Evolutionary conservation across 352 stramenopile genomes (phyloP), one percentile per base, ranked within the genome.

Genomic region (Phytophthora cactorum): DNA sequence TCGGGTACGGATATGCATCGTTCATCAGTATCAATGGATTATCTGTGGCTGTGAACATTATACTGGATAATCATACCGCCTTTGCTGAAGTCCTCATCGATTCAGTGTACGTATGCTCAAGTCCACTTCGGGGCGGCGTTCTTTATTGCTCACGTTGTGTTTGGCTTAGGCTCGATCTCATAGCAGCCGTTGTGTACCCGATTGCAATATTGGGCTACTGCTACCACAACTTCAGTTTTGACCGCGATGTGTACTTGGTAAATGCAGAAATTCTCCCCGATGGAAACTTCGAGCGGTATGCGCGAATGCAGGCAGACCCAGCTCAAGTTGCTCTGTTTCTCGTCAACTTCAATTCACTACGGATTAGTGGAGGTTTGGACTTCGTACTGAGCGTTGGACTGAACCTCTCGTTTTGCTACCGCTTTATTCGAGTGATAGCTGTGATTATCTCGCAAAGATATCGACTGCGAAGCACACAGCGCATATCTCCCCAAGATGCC

Each of bases 381-480:
- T 71, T 82, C 27, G 43, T 72, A n/a, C 67, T 79, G 8, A 69
- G 63, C 0, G 68, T 82, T 39, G 69, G 71, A 31, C 59, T 75
- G 36, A 82, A 77, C 29, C 6, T 75, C 0, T 73, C 66, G 3
- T 79, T 82, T 31, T 79, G 65, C 50, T 70, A 78, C 27, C 72
- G 75, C 4, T 74, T 79, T 44, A 52, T 70, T 27, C 71, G 63
- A 1, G 65, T 80, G 4, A 27, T 76, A 4, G 46, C 51, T n/a
- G 61, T 22, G 17, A 63, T 36, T 45, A 45, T 45, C 38, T 45
- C 38, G 38, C 38, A 45, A 17, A 45, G 38, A 7, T 45, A 11
- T 10, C 38, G 10, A 22, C 38, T 45, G 17, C 38, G 14, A 45
- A 45, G 14, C 15, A 22, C 38, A 2, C 38, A 11, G 11, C 36